Evolutionary conservation across 495 filamentous ascomycete species (phyloP), one percentile per base, ranked within the genome.

Genomic region (Talaromyces nanjingensis): DNA sequence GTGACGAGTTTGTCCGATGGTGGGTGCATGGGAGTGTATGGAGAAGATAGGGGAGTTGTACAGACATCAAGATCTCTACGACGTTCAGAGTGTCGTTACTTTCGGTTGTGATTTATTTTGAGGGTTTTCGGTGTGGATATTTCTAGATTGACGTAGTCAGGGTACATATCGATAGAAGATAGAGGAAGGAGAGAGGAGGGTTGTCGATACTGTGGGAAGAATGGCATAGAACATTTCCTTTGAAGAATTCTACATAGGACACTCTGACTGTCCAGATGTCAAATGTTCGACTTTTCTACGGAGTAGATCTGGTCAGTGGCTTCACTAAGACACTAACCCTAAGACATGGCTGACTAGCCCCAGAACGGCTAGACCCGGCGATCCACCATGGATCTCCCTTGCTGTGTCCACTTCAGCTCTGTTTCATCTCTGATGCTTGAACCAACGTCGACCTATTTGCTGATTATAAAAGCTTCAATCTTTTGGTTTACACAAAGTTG

Each of bases 401-500:
- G 45, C 45, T 49, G 45, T 49, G 45, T 49, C 45, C 45, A 49
- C 45, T 49, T 49, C 45, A 49, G 45, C 45, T 49, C n/a, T 49
- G 45, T 49, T 49, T 49, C n/a, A 49, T n/a, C 16, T 49, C 11
- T 20, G n/a, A 49, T 49, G 45, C 18, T 7, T 18, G 8, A 6
- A 49, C 18, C 45, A 49, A 49, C 45, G 16, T 42, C 37, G 6
- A 6, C 12, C 5, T 16, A 42, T 16, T 37, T 16, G 3, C 2
- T 16, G 9, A 42, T n/a, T n/a, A n/a, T n/a, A n/a, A n/a, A 2
- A 42, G 37, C 37, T 16, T 37, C 33, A 42, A 16, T 12, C 7
- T 2, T 14, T 39, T 34, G 7, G 33, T n/a, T n/a, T n/a, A n/a
- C n/a, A n/a, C n/a, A n/a, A n/a, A n/a, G n/a, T n/a, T n/a, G n/a